Evolutionary conservation across 2,329 filamentous ascomycete genomes (phyloP).

Genomic region (Amauroascus verrucosus): DNA sequence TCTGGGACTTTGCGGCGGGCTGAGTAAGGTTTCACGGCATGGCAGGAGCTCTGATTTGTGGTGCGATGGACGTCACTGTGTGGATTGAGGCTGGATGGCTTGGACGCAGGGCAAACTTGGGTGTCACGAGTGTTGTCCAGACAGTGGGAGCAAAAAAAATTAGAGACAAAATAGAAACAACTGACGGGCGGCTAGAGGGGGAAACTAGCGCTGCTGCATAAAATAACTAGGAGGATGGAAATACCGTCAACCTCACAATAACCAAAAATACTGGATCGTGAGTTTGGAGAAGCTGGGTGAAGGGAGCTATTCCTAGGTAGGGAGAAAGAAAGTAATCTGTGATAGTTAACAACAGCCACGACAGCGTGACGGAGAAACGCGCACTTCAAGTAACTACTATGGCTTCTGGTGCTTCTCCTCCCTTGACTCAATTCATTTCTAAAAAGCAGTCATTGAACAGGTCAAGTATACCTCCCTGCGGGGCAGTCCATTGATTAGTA

Average conservation of each 20-base stretch:
- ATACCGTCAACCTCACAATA: not conserved
- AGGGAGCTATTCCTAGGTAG: not conserved
- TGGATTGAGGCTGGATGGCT: slow-evolving; percentile 4
- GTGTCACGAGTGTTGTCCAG: not conserved
- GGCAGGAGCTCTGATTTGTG: slow-evolving; percentile 5
- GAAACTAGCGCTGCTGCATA: not conserved
- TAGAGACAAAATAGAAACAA: not conserved
- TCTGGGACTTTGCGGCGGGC: not conserved
- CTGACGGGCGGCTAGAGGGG: not conserved
- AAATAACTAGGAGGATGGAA: not conserved
- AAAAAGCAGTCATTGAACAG: not conserved
- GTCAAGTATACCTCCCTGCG: not conserved
- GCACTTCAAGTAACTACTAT: not conserved
- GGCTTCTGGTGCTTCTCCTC: not conserved
- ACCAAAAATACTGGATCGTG: not conserved
- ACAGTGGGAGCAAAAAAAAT: too few species aligned
- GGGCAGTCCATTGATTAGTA: not conserved
- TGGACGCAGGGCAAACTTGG: not conserved
- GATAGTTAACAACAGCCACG: not conserved
- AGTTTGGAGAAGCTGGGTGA: not conserved
- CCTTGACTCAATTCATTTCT: not conserved
- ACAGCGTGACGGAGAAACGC: too few species aligned
- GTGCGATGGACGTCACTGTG: not conserved
- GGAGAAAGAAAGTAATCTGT: not conserved
- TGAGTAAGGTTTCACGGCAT: slow-evolving; percentile 7